Base-by-base conservation (phyloP, 495 filamentous ascomycete genomes). In the Lasiosphaeriaceae sp. region DNA sequence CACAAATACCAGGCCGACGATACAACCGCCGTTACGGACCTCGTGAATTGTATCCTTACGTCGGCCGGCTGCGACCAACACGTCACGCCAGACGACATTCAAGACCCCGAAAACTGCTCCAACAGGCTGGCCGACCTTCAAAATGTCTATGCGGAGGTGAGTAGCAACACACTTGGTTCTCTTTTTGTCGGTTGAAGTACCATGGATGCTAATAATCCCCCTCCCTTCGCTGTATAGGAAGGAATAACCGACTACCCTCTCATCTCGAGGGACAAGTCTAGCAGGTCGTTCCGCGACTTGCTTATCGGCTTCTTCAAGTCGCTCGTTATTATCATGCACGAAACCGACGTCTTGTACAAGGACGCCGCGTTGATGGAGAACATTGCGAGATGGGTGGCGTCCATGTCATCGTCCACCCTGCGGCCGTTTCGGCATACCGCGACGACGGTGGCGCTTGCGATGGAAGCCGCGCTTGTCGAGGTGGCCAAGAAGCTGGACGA, bases 391-490 rank as follows among this genome's bases (percentile, higher is more conserved):
- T 98, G 94, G 95, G 75, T 96, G 26, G 83, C 84, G 17, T 83
- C 86, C 20, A 88, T 97, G 86, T 91, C 92, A 3, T 92, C 89
- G 9, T 88, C 90, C 0, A 73, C 78, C 1, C 84, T 89, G 41
- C 84, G 95, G 20, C 92, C 94, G 5, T 96, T 98, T 71, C 80
- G 94, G 52, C 95, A 97, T 69, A 98, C 94, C 0, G 86, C 92
- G 2, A 96, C 93, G 1, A 80, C 96, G 5, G 82, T 90, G 14
- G 83, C 87, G 2, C 76, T 97, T 26, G 78, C 86, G 20, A 86
- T 96, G 57, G 83, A 87, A 47, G 89, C 78, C 47, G 77, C 85
- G 0, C 73, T 98, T 26, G 83, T 84, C 14, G 84, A 88, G 3
- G 85, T 81, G 2, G 80, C 87, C 43, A 88, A 88, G 46, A 90